phyloP scores from a whole-genome alignment of 805 yeast genomes.

The Lipomyces mesembrius region DNA sequence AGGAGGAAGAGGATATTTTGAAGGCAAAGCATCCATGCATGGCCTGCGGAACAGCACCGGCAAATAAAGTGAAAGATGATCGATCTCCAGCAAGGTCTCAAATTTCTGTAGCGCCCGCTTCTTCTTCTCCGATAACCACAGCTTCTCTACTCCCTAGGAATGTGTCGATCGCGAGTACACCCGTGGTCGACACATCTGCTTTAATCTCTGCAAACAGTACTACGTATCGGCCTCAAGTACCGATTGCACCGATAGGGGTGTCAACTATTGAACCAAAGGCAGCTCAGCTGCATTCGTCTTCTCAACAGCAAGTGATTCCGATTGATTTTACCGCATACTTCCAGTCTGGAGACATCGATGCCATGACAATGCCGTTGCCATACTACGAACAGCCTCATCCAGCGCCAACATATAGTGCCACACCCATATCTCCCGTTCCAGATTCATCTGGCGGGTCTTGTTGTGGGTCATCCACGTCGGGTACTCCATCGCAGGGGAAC shows the following conservation, averaged over 20 bases:
- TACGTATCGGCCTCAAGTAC: background rate
- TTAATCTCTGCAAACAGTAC: background rate
- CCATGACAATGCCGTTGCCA: background rate
- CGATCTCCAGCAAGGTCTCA: background rate
- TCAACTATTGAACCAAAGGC: constrained; percentile 1
- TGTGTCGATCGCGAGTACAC: background rate
- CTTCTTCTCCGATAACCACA: background rate
- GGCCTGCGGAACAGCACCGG: constrained; percentile 31
- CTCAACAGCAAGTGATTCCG: constrained; percentile 14
- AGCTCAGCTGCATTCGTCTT: background rate
- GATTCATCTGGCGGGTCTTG: background rate
- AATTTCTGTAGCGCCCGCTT: background rate
- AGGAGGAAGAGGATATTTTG: constrained; percentile 23
- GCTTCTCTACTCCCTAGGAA: background rate
- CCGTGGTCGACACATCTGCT: background rate
- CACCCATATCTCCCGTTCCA: background rate
- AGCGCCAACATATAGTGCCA: background rate
- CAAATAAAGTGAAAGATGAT: constrained; percentile 4
- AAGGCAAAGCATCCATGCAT: constrained; percentile 29
- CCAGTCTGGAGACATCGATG: constrained; percentile 26
- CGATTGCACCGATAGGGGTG: background rate
- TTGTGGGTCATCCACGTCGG: background rate
- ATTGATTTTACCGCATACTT: constrained; percentile 32
- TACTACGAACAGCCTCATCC: background rate
- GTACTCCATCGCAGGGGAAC: constrained; percentile 1